phyloP scores from a whole-genome alignment of 176 grass and related monocot species.

The Rhipidocladum racemiflorum region DNA sequence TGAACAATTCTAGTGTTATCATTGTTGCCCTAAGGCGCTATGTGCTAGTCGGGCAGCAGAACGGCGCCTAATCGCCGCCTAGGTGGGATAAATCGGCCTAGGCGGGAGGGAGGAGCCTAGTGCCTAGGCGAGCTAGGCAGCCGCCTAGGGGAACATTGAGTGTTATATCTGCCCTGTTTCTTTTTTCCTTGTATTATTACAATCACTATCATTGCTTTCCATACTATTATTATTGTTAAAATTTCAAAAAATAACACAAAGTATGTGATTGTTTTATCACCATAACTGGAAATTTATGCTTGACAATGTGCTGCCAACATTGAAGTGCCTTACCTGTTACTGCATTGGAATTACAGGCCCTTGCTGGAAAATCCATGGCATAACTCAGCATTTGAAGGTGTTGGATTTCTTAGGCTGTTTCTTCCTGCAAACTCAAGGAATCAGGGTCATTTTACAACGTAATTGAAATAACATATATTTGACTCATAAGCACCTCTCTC shows the following conservation, averaged over 20 bases:
- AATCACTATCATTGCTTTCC: slow-evolving; percentile 15
- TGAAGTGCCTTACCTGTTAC: slow-evolving; percentile 24
- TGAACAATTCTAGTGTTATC: background rate
- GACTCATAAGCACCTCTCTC: slow-evolving; percentile 19
- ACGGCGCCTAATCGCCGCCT: no score
- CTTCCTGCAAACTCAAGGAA: slow-evolving; percentile 84
- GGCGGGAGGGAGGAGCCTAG: no score
- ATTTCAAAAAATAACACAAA: slow-evolving; percentile 20
- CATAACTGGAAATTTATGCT: slow-evolving; percentile 24
- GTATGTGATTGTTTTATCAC: slow-evolving; percentile 3
- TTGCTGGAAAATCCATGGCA: slow-evolving; percentile 99
- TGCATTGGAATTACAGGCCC: slow-evolving; percentile 43
- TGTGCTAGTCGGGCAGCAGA: no score
- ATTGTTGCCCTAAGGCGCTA: no score
- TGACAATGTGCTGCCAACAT: slow-evolving; percentile 18
- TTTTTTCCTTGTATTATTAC: background rate
- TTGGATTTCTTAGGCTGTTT: slow-evolving; percentile 88
- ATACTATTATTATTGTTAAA: background rate
- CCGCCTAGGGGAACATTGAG: no score
- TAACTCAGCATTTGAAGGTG: slow-evolving; percentile 91
- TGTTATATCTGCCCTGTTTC: background rate
- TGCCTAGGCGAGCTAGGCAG: no score
- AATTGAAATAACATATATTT: slow-evolving; percentile 33
- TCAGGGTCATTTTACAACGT: slow-evolving; percentile 73
- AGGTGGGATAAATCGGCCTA: no score